Evolutionary conservation across 1,139 yeast genomes (phyloP).

Genomic region (Debaryomyces coudertii): DNA sequence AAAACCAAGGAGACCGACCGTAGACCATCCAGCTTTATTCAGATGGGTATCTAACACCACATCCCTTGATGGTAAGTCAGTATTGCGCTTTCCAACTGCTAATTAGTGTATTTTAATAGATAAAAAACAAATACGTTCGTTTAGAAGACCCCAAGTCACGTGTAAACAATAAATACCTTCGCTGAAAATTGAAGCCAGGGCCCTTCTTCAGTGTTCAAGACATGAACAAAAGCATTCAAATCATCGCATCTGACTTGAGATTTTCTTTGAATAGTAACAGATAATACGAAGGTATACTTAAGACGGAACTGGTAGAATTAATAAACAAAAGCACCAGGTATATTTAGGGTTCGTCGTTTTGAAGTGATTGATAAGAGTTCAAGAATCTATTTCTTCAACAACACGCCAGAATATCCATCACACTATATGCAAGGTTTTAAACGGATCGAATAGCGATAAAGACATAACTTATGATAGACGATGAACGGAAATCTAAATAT

Average conservation of each 20-base stretch:
- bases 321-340: background rate
- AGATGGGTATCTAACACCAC: conserved; percentile 31
- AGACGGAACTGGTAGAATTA: background rate
- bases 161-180: background rate
- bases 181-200: conserved; percentile 2
- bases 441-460: background rate
- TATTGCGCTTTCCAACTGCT: conserved; percentile 22
- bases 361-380: background rate
- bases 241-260: background rate
- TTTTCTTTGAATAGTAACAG: background rate
- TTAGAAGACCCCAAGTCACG: background rate
- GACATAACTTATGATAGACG: background rate
- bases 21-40: conserved; percentile 35
- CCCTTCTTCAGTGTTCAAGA: conserved; percentile 2
- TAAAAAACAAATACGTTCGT: background rate
- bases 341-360: background rate
- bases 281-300: background rate
- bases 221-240: background rate
- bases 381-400: background rate
- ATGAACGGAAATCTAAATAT: conserved; percentile 17
- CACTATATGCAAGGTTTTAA: background rate
- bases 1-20: conserved; percentile 41
- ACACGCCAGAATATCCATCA: background rate
- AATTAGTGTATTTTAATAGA: background rate
- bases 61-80: conserved; percentile 23